Evolutionary conservation across 495 filamentous ascomycete species (phyloP), one percentile per base, ranked within the genome.

Genomic region (Talaromyces wortmannii): DNA sequence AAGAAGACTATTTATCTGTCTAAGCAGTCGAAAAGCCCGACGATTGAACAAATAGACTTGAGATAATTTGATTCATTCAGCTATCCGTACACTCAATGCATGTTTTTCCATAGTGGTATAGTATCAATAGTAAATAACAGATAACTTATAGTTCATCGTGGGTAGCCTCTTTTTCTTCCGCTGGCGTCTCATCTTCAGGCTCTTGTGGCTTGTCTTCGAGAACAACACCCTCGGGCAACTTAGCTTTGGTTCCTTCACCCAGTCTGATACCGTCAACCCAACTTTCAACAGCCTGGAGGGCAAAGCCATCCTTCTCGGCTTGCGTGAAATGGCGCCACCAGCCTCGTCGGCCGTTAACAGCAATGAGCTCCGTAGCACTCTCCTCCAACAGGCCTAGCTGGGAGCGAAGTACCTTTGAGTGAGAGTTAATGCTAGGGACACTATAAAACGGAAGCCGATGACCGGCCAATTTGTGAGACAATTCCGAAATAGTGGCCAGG

Each of bases 191-290:
- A 23, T 58, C 79, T 46, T 55, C 56, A 11, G 15, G 3, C 48
- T 53, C 50, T 11, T 70, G 61, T 32, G 57, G 58, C 46, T 72
- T 60, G 58, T 79, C 65, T 60, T 79, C 78, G 23, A 70, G 78
- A 40, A 96, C 69, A 42, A 96, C 58, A 8, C 81, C 84, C 46
- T 86, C 88, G 5, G 92, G 91, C 43, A 97, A 61, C 73, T 85
- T 89, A 67, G 85, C 79, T 78, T 92, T 96, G 17, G 78, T 67
- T 6, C 87, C 87, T 60, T 96, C 95, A 46, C 91, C 90, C 65
- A 98, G 74, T 23, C 88, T 82, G 59, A 97, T 90, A 3, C 79
- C 81, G 66, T 98, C 94, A 57, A 97, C 78, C 91, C 91, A 97
- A 52, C 76, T 73, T 68, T 95, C 90, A 36, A 97, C 70, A 8